Base-by-base conservation (phyloP, 768 basidiomycete species). In the Boletus rubropictus region DNA sequence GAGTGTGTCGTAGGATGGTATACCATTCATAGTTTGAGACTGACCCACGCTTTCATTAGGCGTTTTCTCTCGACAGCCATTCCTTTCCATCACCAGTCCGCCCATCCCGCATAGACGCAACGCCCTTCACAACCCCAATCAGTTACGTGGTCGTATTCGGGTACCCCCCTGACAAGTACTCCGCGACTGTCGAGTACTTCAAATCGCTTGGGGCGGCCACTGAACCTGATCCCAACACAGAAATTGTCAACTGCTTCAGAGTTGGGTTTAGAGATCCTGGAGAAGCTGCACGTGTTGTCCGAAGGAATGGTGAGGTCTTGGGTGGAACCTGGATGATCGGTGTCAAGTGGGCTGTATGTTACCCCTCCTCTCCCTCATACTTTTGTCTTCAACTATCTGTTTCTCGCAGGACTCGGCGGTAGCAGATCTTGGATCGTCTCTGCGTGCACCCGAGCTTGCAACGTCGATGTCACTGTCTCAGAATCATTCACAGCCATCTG, bases 91-190 rank as follows among this genome's bases (percentile, higher is more conserved):
- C 51, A 11, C 18, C 53, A 10, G 29, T 38, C 1, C 63, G 52
- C 31, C 49, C 43, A 21, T 36, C 63, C 12, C 52, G 71, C 51
- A 25, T 50, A 49, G 49, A 62, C 12, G 36, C 69, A 25, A 35
- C 63, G 39, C 48, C 66, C n/a, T 49, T 63, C 34, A 49, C 69
- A 5, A 40, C 67, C 10, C 75, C 79, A 22, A 71, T 77, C 3
- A 62, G 77, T 24, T 84, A 84, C 57, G 72, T 94, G 29, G 73
- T 91, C 58, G 81, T 94, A 42, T 94, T 90, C 51, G 91, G 91
- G n/a, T 94, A 91, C 61, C 89, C 91, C 5, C 71, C 80, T 27
- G 86, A 91, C 64, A 82, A 82, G 58, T 86, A 84, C 62, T 80
- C 77, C 43, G 60, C 81, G 14, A 81, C 85, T 0, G 79, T 78